Base-by-base conservation (phyloP, 495 filamentous ascomycete species). In the Lasiosphaeria ovina region DNA sequence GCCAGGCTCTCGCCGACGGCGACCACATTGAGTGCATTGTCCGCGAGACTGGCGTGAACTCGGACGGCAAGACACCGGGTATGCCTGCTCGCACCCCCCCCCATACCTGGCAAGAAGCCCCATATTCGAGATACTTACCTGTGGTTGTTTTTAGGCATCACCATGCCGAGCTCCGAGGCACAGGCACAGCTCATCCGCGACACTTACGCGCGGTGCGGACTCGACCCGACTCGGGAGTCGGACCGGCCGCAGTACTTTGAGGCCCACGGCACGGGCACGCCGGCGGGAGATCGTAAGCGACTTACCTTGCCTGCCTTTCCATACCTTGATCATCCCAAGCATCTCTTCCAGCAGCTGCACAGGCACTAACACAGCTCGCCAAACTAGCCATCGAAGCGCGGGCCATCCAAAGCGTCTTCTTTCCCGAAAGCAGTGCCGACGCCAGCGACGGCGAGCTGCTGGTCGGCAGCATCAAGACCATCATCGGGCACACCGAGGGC, bases 1-100 rank as follows among this genome's bases (percentile, higher is more conserved):
- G 52, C 2, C 74, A 82, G 34, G 87, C 81, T 5, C 32, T 82
- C 6, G 47, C 57, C 3, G 76, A 81, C 54, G 74, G 75, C 3
- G 75, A 83, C 60, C 79, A 78, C n/a, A 83, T 89, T 38, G 74
- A 85, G n/a, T 81, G 77, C 3, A 74, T 90, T 0, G 82, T 91
- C 59, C 77, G 83, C 14, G 76, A 73, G 0, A 77, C 77, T 6
- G 76, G 74, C 0, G 66, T 80, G 17, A 87, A 88, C 58, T 70
- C 82, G 54, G 83, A 86, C 62, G 81, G 82, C n/a, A 72, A 76
- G 14, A 72, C 73, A 0, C 72, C 72, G 0, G 78, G n/a, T n/a
- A n/a, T n/a, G n/a, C n/a, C n/a, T n/a, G n/a, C n/a, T n/a, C n/a
- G n/a, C n/a, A n/a, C n/a, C n/a, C n/a, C n/a, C n/a, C n/a, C n/a